These are phyloP conservation scores for Tricholoma sp. DNA, from an alignment of 768 basidiomycete genomes.

Conservation along the genomic window DNA sequence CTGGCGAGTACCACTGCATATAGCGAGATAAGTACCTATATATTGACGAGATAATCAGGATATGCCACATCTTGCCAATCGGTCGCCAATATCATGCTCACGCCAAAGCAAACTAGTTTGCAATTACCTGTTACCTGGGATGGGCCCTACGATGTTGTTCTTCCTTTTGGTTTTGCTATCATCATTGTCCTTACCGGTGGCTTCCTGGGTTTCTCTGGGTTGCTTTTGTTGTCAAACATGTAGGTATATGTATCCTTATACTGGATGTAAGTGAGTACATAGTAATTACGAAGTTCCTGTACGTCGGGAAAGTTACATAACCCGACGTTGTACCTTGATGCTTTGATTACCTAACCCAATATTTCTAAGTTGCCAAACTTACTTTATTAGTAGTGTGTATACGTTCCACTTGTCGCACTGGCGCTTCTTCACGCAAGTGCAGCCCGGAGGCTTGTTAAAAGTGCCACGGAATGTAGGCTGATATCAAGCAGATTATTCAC, in stretches of 20 bases:
- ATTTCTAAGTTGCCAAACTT: too few species aligned
- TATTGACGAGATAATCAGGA: slow-evolving; percentile 29
- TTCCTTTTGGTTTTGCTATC: slow-evolving; percentile 40
- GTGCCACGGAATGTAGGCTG: not conserved
- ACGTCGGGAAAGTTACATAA: too few species aligned
- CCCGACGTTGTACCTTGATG: too few species aligned
- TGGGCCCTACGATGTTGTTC: slow-evolving; percentile 46
- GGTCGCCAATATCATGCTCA: slow-evolving; percentile 31
- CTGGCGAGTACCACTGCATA: slow-evolving; percentile 34
- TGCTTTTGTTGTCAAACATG: slow-evolving; percentile 54
- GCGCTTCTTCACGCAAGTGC: not conserved
- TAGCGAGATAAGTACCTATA: not conserved
- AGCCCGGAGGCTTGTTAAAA: not conserved
- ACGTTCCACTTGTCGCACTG: not conserved
- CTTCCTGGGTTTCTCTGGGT: slow-evolving; percentile 42
- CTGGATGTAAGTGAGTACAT: too few species aligned
- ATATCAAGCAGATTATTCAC: not conserved
- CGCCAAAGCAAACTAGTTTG: slow-evolving; percentile 35
- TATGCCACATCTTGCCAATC: slow-evolving; percentile 46
- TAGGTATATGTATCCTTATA: slow-evolving; percentile 23
- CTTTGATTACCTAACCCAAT: too few species aligned
- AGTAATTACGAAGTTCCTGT: too few species aligned
- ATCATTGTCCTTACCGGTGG: slow-evolving; percentile 38
- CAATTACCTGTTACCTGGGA: slow-evolving; percentile 51
- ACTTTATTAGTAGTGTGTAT: too few species aligned